phyloP scores from a whole-genome alignment of 306 rosid genomes.

The Vigna trinervia region DNA sequence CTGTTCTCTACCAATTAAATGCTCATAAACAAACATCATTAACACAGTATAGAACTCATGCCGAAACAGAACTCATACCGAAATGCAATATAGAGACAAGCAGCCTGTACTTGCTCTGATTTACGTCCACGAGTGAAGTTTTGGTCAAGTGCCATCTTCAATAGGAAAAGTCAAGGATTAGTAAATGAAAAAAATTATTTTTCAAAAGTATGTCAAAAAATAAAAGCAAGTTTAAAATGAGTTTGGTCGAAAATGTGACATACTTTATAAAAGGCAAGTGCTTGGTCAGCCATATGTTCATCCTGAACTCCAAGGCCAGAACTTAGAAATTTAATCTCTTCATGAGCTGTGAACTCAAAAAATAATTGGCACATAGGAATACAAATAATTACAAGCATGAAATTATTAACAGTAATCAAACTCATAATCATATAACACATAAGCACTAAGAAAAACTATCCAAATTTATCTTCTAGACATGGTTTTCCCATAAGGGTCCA shows the following conservation, averaged over 20 bases:
- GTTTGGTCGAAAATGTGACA: conserved; percentile 29
- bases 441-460: conserved; percentile 27
- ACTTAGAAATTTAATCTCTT: conserved; percentile 55
- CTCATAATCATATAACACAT: neutral
- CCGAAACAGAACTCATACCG: conserved; percentile 53
- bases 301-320: conserved; percentile 58
- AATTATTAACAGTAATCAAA: conserved; percentile 7
- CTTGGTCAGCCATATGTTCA: conserved; percentile 49
- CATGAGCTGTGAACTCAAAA: conserved; percentile 48
- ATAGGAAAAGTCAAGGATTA: conserved; percentile 37
- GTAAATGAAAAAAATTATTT: neutral
- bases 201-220: conserved; percentile 1
- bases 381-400: conserved; percentile 13
- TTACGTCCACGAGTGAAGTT: conserved; percentile 82
- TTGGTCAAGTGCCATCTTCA: conserved; percentile 74
- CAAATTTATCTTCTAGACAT: conserved; percentile 25
- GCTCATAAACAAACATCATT: neutral
- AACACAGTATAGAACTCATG: neutral
- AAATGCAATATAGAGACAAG: conserved; percentile 88
- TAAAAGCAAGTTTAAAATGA: conserved; percentile 23
- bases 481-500: neutral
- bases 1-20: neutral
- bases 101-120: conserved; percentile 74
- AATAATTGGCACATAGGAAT: conserved; percentile 17
- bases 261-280: conserved; percentile 59